These are phyloP conservation scores for Kwoniella botswanensis DNA, from an alignment of 768 basidiomycete genomes.

Conservation along the genomic window DNA sequence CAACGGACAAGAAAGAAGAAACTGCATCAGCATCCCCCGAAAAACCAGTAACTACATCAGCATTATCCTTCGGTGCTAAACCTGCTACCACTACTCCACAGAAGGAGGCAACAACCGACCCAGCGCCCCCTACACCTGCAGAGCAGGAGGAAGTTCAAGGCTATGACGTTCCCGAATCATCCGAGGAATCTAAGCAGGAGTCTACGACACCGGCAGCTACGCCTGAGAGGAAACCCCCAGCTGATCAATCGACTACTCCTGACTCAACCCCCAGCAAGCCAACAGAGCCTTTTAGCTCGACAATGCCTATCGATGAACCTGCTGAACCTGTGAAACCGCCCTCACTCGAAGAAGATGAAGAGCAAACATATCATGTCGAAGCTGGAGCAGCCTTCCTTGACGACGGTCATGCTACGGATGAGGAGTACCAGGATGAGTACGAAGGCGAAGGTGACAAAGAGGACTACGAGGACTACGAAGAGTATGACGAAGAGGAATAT, in stretches of 20 bases:
- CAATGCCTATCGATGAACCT: background rate
- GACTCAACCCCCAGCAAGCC: background rate
- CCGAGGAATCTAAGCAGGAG: constrained; percentile 6
- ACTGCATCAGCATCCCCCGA: background rate
- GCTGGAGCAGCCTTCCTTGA: constrained; percentile 16
- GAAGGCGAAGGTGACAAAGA: constrained; percentile 25
- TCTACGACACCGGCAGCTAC: constrained; percentile 10
- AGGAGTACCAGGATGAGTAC: constrained; percentile 32
- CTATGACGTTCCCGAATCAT: constrained; percentile 10
- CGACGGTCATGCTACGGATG: constrained; percentile 16
- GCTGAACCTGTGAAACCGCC: background rate
- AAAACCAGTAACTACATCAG: background rate
- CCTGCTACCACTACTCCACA: background rate
- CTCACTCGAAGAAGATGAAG: constrained; percentile 18
- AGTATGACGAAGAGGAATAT: constrained; percentile 26
- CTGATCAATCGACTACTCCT: background rate
- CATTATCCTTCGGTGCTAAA: constrained; percentile 8
- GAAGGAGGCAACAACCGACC: background rate
- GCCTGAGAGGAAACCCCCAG: constrained; percentile 2
- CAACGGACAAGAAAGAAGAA: background rate
- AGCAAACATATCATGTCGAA: constrained; percentile 14
- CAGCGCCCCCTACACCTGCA: background rate
- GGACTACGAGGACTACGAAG: constrained; percentile 23
- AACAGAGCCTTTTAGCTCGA: background rate
- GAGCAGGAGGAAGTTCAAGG: constrained; percentile 14